Conservation (phyloP, 2,329 filamentous ascomycete genomes). For the Calcarisporium arbuscula region DNA sequence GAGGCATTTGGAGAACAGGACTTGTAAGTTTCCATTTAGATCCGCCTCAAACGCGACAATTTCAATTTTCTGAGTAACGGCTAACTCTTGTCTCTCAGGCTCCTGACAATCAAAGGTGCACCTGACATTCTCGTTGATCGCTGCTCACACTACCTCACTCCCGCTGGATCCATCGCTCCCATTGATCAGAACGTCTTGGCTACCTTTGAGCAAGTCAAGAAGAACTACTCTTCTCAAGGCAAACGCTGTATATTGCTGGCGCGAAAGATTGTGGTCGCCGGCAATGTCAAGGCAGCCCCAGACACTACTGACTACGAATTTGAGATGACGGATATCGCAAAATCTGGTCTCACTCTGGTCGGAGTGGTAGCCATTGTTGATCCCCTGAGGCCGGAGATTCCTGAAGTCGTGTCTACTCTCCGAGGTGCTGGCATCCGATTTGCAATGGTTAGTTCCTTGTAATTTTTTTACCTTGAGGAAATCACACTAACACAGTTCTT, state of each 20-base stretch:
- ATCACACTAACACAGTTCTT: slow-evolving; percentile 2
- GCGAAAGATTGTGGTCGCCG: slow-evolving; percentile 46
- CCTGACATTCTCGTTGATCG: slow-evolving; percentile 65
- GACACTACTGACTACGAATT: slow-evolving; percentile 44
- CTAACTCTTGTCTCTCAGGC: slow-evolving; percentile 19
- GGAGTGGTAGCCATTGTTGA: slow-evolving; percentile 75
- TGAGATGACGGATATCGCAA: slow-evolving; percentile 48
- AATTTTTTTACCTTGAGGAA: background rate
- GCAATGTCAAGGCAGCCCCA: slow-evolving; percentile 29
- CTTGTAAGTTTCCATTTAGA: slow-evolving; percentile 23
- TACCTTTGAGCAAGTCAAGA: slow-evolving; percentile 53
- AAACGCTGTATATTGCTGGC: slow-evolving; percentile 63
- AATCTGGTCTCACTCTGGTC: slow-evolving; percentile 57
- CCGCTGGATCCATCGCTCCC: slow-evolving; percentile 45
- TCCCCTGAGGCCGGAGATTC: slow-evolving; percentile 68
- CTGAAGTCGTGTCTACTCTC: slow-evolving; percentile 57
- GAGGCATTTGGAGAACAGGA: slow-evolving; percentile 28
- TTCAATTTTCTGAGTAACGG: background rate
- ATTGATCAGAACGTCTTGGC: slow-evolving; percentile 40
- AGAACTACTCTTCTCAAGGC: slow-evolving; percentile 62
- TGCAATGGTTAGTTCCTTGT: slow-evolving; percentile 54
- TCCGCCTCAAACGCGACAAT: background rate
- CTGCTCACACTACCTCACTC: slow-evolving; percentile 51
- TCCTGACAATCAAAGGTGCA: slow-evolving; percentile 73
- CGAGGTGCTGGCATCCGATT: slow-evolving; percentile 67